A percentile compares a stretch with the other conserved stretches of the same genome.
Evolutionary conservation across 257 asterid genomes (phyloP).

Genomic region (Jaltomata sinuosa): DNA sequence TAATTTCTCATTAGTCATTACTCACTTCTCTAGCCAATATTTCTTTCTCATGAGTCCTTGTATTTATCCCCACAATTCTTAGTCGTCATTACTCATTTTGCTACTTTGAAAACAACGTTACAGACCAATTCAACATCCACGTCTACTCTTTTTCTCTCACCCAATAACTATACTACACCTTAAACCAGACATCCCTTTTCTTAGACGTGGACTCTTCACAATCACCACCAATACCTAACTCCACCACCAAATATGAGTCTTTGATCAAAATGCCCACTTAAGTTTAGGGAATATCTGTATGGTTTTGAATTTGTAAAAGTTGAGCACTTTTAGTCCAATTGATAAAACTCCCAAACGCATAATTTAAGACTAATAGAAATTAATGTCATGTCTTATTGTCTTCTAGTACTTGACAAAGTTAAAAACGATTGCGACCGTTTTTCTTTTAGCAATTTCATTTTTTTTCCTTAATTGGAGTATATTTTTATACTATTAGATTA

Average conservation of each 20-base stretch:
- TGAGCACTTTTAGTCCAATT: too few species aligned
- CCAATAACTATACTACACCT: conserved; percentile 19
- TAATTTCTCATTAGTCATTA: not conserved
- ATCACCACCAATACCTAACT: conserved; percentile 21
- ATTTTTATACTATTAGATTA: too few species aligned
- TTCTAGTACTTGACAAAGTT: too few species aligned
- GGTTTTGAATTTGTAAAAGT: too few species aligned
- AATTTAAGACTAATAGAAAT: too few species aligned
- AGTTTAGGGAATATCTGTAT: too few species aligned
- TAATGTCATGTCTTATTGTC: too few species aligned
- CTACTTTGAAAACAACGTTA: conserved; percentile 25
- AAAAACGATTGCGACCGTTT: too few species aligned
- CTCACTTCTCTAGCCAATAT: not conserved
- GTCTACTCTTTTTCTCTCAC: conserved; percentile 17
- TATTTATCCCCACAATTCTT: not conserved
- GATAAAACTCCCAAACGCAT: too few species aligned
- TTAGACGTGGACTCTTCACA: conserved; percentile 38
- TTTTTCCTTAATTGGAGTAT: too few species aligned
- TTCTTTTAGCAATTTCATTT: too few species aligned
- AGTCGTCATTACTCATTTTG: not conserved
- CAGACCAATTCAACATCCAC: conserved; percentile 42
- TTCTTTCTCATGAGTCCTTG: not conserved
- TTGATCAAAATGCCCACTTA: not conserved
- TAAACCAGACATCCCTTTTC: conserved; percentile 8
- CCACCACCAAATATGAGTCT: not conserved